Base-by-base conservation (phyloP, 179 eudicot genomes). In the Amaranthus tricolor region DNA sequence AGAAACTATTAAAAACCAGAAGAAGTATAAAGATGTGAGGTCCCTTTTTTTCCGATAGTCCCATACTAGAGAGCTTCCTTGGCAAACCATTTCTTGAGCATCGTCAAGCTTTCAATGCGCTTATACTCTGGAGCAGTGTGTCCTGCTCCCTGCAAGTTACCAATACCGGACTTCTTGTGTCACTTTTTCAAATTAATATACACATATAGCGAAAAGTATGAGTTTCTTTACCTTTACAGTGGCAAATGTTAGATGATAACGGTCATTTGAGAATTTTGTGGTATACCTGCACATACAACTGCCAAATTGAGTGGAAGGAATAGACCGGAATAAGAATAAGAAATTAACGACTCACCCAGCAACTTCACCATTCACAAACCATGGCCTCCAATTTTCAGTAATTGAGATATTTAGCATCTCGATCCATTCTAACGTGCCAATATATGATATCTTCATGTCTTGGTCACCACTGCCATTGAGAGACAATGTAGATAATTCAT, bases 121-220 rank as follows among this genome's bases (percentile, higher is more conserved):
- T 77, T 77, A 51, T 77, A 70, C 64, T 70, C 75, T 21, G 80
- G 75, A 14, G 70, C 80, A 12, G 75, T 62, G 59, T 77, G 80
- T 43, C 81, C 82, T 44, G 78, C 82, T 68, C 82, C 82, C 82
- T 79, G 47, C 72, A 75, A 57, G 31, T 44, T 65, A 12, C 64
- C 0, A 74, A n/a, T n/a, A 44, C 10, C 53, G 43, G 31, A 16
- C 62, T 6, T 13, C 2, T 6, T 53, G 54, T 64, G 48, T 5
- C 14, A 31, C 54, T 10, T 12, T 17, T 54, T 49, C 71, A 17
- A 52, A 14, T 19, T 2, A 66, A 19, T n/a, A 55, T 11, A 66
- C 48, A 56, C 5, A 43, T 49, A 66, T 57, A 52, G 49, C 15
- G 17, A n/a, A 24, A 31, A 8, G 7, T 47, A 51, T 4, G 17